Evolutionary conservation across 768 basidiomycete genomes (phyloP).

Genomic region (Dioszegia crocea): DNA sequence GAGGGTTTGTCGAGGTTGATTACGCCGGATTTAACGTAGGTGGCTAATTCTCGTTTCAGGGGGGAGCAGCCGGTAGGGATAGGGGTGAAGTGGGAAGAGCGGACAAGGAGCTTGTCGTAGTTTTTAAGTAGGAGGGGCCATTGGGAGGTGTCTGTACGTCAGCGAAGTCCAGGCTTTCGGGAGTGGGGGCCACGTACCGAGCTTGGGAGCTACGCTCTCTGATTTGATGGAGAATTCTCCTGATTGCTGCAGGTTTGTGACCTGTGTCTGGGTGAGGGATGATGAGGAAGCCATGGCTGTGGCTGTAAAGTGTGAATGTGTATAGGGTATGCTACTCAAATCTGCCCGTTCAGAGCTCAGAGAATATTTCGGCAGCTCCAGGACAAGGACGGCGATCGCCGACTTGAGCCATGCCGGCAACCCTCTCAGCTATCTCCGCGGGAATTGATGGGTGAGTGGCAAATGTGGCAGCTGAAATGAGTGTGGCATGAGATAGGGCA

Average conservation of each 20-base stretch:
- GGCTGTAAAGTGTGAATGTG: not conserved
- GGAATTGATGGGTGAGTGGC: not conserved
- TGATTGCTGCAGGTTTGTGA: slow-evolving; percentile 43
- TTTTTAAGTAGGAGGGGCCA: slow-evolving; percentile 99
- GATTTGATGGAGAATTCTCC: slow-evolving; percentile 51
- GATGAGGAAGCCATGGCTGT: slow-evolving; percentile 23
- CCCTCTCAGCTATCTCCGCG: no score
- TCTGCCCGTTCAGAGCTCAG: not conserved
- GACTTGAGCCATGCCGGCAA: no score
- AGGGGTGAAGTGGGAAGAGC: slow-evolving; percentile 96
- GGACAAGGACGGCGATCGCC: no score
- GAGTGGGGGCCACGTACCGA: slow-evolving; percentile 38
- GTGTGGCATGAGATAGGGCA: no score
- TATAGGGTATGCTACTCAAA: not conserved
- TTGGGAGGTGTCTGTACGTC: slow-evolving; percentile 71
- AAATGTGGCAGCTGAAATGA: no score
- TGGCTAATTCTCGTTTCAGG: slow-evolving; percentile 84
- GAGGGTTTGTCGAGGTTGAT: slow-evolving; percentile 99
- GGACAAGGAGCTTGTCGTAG: slow-evolving; percentile 91
- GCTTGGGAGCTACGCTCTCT: slow-evolving; percentile 46
- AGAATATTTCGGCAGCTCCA: not conserved
- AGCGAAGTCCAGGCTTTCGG: not conserved
- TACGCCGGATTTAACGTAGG: slow-evolving; percentile 94
- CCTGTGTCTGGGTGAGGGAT: slow-evolving; percentile 30
- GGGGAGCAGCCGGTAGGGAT: slow-evolving; percentile 88